Percentiles rank a stretch among this genome's conserved stretches.
Conservation (phyloP, 257 asterid species). For the Capsicum rhomboideum region DNA sequence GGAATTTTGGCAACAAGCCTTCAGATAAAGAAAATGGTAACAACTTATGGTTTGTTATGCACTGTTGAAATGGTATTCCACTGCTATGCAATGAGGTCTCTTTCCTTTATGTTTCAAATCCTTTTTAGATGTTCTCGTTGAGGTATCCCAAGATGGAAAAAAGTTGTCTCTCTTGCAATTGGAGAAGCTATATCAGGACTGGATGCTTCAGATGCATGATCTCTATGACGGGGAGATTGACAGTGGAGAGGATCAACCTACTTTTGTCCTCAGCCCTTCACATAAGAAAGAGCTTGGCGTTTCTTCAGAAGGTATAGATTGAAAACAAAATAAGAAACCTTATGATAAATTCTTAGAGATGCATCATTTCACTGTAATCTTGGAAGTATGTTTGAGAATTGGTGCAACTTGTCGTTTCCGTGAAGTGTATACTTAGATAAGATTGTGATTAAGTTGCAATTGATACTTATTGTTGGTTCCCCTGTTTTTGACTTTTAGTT, state of each 20-base stretch:
- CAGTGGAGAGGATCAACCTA: constrained; percentile 48
- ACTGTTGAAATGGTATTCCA: background rate
- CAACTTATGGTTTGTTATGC: background rate
- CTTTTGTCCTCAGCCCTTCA: constrained; percentile 22
- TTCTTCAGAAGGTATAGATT: constrained; percentile 42
- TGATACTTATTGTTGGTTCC: background rate
- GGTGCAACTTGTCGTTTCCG: background rate
- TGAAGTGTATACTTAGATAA: background rate
- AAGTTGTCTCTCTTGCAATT: constrained; percentile 32
- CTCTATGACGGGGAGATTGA: constrained; percentile 45
- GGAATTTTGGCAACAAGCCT: constrained; percentile 44
- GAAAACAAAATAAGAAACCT: background rate
- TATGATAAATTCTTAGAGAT: background rate
- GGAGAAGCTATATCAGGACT: constrained; percentile 46
- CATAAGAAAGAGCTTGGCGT: constrained; percentile 36
- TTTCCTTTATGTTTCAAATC: background rate
- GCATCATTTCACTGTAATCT: background rate
- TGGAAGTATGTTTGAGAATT: background rate
- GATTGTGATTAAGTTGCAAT: background rate
- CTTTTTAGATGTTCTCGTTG: constrained; percentile 35
- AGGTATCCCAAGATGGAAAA: constrained; percentile 37
- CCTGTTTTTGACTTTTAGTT: constrained; percentile 26
- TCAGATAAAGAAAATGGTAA: constrained; percentile 38
- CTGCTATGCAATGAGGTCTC: background rate
- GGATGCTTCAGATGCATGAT: constrained; percentile 58